Base-by-base conservation (phyloP, 2,329 filamentous ascomycete species). In the Epichloe gansuensis region DNA sequence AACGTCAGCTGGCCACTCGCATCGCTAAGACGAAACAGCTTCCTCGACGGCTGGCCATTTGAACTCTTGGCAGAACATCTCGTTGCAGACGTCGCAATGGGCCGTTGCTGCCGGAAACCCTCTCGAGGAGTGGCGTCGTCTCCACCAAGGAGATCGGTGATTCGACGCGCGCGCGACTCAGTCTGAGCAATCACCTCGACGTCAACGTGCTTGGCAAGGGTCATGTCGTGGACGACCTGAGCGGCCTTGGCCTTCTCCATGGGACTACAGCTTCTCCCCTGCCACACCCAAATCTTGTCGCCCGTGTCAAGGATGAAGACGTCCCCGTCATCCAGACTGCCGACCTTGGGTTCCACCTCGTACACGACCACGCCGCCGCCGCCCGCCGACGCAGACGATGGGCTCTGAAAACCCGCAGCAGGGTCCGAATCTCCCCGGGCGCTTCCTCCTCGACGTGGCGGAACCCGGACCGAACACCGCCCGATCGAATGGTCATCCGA, bases 171-270 rank as follows among this genome's bases (percentile, higher is more conserved):
- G 15, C 78, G 71, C 23, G 75, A 74, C 56, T 86, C 83, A 0
- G 71, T 66, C 61, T 85, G 81, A 0, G 80, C 73, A 5, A 86
- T 62, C 8, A 86, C 82, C 63, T 86, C 81, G 28, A 85, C 80
- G 51, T 85, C 79, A 45, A 78, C 62, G 57, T 82, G 77, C 61
- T 85, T 85, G 12, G 80, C 80, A 7, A 79, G 66, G 0, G 77
- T 83, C 74, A 82, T 73, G 55, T 83, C 78, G 59, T 83, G 76
- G 4, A 85, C 82, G 2, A 85, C 80, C 62, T 83, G 80, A 0
- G 82, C 82, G 0, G 81, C 80, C 67, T 82, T 83, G 45, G 77
- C 77, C 68, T 83, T 85, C 61, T 86, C 83, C 79, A 85, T 83
- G 0, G 82, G 82, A 46, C 77, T 81, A 62, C 80, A 83, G 43